Evolutionary conservation across 306 rosid species (phyloP), one percentile per base, ranked within the genome.

Genomic region (Ochetophila trinervis): DNA sequence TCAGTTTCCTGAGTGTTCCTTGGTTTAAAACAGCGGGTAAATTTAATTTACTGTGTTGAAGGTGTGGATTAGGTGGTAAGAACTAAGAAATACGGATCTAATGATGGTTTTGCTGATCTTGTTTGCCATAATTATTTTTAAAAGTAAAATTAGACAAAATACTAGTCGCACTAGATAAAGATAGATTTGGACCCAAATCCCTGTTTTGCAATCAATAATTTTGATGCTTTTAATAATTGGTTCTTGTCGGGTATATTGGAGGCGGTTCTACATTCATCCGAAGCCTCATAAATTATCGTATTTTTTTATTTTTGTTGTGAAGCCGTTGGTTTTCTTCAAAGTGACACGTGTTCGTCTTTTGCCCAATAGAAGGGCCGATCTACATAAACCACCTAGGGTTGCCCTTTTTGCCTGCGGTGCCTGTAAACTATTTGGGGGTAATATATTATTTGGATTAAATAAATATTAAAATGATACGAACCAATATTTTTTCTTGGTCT

Each of bases 181-280:
- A 36, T 59, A 5, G 62, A 40, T 37, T 42, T 42, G 34, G 65
- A 52, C 37, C 68, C 58, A 14, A 22, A 32, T 60, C 45, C 16
- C 17, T 35, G 10, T 58, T 57, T 65, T 58, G 19, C n/a, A 30
- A n/a, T 8, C 51, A 44, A 60, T 50, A 27, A 27, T 74, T 55
- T 40, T 22, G 30, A 0, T 34, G 1, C 56, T 18, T 44, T 74
- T 53, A 51, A 53, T 19, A 57, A 37, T 37, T 44, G 44, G 23
- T 55, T 53, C 8, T 66, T 9, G 45, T 53, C 64, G 45, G 68
- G 53, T 18, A 30, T 44, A 52, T 60, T 42, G 0, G 49, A 21
- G 45, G 64, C 44, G 57, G 60, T 55, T 75, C 70, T 48, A 75
- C 66, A 62, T 69, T 47, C 66, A 60, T 74, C 79, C 47, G 19